These are phyloP conservation scores for Tetradesmus lagerheimii DNA, from an alignment of 139 green algal genomes.

Conservation along the genomic window DNA sequence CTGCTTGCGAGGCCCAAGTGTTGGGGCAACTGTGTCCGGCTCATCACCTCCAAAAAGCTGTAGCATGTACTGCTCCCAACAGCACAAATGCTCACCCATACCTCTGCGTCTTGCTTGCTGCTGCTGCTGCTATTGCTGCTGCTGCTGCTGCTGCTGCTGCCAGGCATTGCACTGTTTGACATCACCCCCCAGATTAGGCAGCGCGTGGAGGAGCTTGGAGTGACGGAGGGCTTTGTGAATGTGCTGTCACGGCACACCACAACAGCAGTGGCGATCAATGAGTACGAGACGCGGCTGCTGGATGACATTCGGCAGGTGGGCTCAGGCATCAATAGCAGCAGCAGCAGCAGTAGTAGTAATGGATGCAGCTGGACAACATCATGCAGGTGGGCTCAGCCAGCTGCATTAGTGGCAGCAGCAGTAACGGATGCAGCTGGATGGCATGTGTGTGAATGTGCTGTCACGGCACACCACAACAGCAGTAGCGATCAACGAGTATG, in stretches of 20 bases:
- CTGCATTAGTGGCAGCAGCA: neutral
- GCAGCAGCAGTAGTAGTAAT: neutral
- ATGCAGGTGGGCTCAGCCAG: neutral
- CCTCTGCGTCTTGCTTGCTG: no score
- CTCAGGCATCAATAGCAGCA: neutral
- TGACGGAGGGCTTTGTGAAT: slow-evolving; percentile 72
- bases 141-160: neutral
- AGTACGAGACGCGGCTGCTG: slow-evolving; percentile 78
- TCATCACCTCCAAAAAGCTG: no score
- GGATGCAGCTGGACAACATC: neutral
- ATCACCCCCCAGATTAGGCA: slow-evolving; percentile 67
- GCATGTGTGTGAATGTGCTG: slow-evolving; percentile 78
- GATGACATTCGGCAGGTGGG: slow-evolving; percentile 82
- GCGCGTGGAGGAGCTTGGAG: slow-evolving; percentile 55
- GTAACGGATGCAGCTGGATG: neutral
- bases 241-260: slow-evolving; percentile 76
- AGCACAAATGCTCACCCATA: neutral
- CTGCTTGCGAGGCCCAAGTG: no score
- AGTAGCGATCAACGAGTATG: slow-evolving; percentile 85
- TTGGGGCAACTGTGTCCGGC: no score
- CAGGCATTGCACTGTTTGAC: slow-evolving; percentile 68
- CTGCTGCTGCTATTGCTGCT: neutral
- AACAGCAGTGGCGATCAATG: slow-evolving; percentile 84
- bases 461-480: slow-evolving; percentile 74
- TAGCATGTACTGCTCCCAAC: neutral